phyloP scores from a whole-genome alignment of 495 filamentous ascomycete species.

The Annulohypoxylon moriforme region DNA sequence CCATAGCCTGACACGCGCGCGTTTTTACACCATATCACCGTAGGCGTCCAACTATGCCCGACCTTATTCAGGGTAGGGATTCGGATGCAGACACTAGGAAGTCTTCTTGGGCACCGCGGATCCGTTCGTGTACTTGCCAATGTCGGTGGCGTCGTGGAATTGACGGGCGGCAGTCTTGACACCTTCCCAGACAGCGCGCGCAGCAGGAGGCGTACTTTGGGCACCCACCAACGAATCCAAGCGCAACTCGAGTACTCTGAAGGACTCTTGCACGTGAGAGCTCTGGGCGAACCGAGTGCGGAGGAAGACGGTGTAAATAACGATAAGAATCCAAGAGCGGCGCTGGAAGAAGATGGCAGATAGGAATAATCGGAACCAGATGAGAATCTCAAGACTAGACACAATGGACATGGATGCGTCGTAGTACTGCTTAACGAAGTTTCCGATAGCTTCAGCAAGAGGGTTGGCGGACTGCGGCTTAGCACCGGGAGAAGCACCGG shows the following conservation, averaged over 20 bases:
- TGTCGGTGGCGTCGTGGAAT: conserved; percentile 82
- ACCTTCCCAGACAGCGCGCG: conserved; percentile 81
- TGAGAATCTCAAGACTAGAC: conserved; percentile 76
- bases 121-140: conserved; percentile 73
- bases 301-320: conserved; percentile 90
- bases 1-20: conserved; percentile 16
- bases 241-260: conserved; percentile 76
- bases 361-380: conserved; percentile 84
- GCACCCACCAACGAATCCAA: conserved; percentile 84
- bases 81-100: conserved; percentile 45
- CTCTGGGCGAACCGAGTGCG: conserved; percentile 91
- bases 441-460: conserved; percentile 81
- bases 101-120: conserved; percentile 65
- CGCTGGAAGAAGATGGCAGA: conserved; percentile 86
- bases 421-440: conserved; percentile 98
- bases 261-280: conserved; percentile 84
- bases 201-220: conserved; percentile 87
- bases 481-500: conserved; percentile 68
- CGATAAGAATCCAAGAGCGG: conserved; percentile 87
- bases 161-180: conserved; percentile 79
- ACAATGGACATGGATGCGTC: conserved; percentile 88
- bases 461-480: conserved; percentile 73
- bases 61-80: conserved; percentile 8
- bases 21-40: conserved; percentile 33
- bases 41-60: conserved; percentile 33